These are phyloP conservation scores for Fomitiporia mediterranea DNA, from an alignment of 1,284 basidiomycete species.

Conservation along the genomic window DNA sequence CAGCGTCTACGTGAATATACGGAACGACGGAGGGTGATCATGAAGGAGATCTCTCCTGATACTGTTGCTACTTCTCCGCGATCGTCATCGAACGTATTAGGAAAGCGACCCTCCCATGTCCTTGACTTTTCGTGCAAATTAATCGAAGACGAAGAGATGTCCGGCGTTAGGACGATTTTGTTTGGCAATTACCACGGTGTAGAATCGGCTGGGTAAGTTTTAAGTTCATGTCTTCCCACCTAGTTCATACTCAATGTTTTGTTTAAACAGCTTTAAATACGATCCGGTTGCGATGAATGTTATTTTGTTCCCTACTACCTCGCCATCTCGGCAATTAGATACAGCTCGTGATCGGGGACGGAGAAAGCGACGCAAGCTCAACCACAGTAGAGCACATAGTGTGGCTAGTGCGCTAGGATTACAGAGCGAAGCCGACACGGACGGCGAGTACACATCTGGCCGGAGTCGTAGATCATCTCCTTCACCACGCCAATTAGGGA, in stretches of 20 bases:
- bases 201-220: slow-evolving; percentile 26
- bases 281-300: slow-evolving; percentile 42
- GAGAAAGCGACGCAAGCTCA: slow-evolving; percentile 13
- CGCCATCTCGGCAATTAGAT: background rate
- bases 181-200: slow-evolving; percentile 24
- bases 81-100: slow-evolving; percentile 1
- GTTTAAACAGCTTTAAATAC: slow-evolving; percentile 50
- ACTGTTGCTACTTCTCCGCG: background rate
- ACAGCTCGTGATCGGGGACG: background rate
- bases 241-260: slow-evolving; percentile 10
- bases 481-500: background rate
- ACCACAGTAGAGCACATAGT: background rate
- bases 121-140: slow-evolving; percentile 21
- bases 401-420: background rate
- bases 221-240: background rate
- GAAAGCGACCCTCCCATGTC: slow-evolving; percentile 3
- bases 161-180: slow-evolving; percentile 31
- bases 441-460: background rate
- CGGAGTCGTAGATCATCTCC: background rate
- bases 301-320: slow-evolving; percentile 39
- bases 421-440: background rate
- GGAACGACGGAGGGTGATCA: slow-evolving; percentile 50
- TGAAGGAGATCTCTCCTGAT: slow-evolving; percentile 31
- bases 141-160: slow-evolving; percentile 34
- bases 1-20: slow-evolving; percentile 64